These are phyloP conservation scores for Poa annua DNA, from an alignment of 176 grass and related monocot genomes.

Conservation along the genomic window DNA sequence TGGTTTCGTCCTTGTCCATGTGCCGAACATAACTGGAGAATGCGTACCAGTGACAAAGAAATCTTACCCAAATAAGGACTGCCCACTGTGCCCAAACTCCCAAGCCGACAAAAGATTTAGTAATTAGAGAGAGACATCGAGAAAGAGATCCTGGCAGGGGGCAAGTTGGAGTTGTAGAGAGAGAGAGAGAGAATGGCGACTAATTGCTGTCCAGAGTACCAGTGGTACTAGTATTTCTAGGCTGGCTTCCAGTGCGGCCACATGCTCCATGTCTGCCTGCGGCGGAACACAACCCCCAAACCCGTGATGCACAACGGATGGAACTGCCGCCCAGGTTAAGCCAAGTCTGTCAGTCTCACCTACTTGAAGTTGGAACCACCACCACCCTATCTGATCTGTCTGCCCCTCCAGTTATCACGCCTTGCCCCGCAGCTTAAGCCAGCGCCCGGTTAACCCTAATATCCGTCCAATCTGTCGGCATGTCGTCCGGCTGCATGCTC, in stretches of 20 bases:
- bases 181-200: neutral
- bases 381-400: neutral
- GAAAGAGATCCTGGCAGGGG: neutral
- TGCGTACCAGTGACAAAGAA: neutral
- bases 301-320: slow-evolving; percentile 6
- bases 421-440: neutral
- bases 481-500: neutral
- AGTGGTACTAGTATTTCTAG: slow-evolving; percentile 19
- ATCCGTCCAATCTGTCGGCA: neutral
- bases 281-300: neutral
- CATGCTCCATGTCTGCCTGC: slow-evolving; percentile 39
- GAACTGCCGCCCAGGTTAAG: neutral
- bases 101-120: slow-evolving; percentile 27
- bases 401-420: slow-evolving; percentile 5
- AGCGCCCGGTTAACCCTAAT: neutral
- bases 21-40: neutral
- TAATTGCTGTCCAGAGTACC: slow-evolving; percentile 8
- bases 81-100: neutral
- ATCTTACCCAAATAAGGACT: slow-evolving; percentile 21
- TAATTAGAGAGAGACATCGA: neutral
- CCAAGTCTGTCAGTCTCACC: neutral
- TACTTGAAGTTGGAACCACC: slow-evolving; percentile 14
- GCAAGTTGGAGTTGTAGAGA: slow-evolving; percentile 9
- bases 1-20: neutral
- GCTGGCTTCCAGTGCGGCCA: slow-evolving; percentile 49